Evolutionary conservation across 148 eudicot species (phyloP), one percentile per base, ranked within the genome.

Genomic region (Arbutus unedo): DNA sequence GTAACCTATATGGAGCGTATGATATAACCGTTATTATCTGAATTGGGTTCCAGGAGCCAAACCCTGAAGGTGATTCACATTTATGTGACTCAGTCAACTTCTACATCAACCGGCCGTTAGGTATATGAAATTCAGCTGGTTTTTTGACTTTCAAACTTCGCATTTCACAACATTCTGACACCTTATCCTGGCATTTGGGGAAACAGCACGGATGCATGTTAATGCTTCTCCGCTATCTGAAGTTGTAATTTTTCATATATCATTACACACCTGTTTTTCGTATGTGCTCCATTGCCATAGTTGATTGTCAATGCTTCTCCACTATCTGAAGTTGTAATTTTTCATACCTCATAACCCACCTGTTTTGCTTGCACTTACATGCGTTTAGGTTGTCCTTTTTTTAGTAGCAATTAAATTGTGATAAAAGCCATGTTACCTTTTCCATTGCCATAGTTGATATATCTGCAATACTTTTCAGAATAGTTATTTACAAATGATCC

Each of bases 71-170:
- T 84, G 99, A 96, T 87, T 80, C 83, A 76, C 87, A 89, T 70
- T 70, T 94, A 80, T 94, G 97, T 87, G 85, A 71, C 81, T 88
- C 94, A 56, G 95, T 96, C 84, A 96, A 96, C 90, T 84, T 84
- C 81, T 88, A 89, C 91, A 88, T 96, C 78, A 94, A 96, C 83
- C 91, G 80, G 71, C 93, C 97, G 49, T 80, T 94, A 89, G 98
- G 98, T 94, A 91, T 44, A 57, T 4, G 45, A 43, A 19, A 18
- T 45, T 25, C 57, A 48, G 79, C 62, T 87, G n/a, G 80, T 62
- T 19, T 16, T 74, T 53, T 66, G 48, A 78, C 14, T 71, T 31
- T 49, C 41, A 8, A 44, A 47, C 6, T 47, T 62, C 18, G 6
- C 23, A 18, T 77, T 41, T 41, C n/a, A 14, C 21, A 4, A 60